A percentile compares a stretch with the other conserved stretches of the same genome.
Evolutionary conservation across 2,329 filamentous ascomycete genomes (phyloP).

Genomic region (Colletotrichum godetiae): DNA sequence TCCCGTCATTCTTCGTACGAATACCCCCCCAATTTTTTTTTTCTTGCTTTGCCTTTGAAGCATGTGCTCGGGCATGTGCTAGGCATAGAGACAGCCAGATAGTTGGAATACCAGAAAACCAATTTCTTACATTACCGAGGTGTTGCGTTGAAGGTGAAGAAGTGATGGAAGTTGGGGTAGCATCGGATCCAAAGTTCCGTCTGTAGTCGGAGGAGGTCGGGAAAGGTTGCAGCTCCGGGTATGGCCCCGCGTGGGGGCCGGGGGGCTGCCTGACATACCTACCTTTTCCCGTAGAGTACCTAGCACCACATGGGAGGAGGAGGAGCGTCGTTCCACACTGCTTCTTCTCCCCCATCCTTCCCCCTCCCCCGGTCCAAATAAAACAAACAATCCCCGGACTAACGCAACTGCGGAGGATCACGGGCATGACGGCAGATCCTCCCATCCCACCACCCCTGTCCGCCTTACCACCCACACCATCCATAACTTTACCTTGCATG

Average conservation of each 20-base stretch:
- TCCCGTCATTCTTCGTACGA: conserved; percentile 12
- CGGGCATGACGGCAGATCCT: neutral
- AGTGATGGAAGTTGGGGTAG: neutral
- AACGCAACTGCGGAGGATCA: neutral
- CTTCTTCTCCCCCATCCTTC: too few species aligned
- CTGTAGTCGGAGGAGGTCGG: neutral
- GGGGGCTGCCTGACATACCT: neutral
- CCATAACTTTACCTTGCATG: neutral
- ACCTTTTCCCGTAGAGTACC: too few species aligned
- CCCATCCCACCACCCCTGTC: neutral
- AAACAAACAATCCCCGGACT: neutral
- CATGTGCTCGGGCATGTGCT: neutral
- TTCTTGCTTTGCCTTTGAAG: neutral
- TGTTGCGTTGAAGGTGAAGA: neutral
- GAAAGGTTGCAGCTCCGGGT: neutral
- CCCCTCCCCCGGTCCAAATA: neutral
- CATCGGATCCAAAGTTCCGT: neutral
- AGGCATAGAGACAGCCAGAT: neutral
- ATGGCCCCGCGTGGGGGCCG: neutral
- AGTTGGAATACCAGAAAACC: conserved; percentile 2
- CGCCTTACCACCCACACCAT: neutral
- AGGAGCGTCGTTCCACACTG: neutral
- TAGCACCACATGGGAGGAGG: neutral
- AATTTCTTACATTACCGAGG: neutral
- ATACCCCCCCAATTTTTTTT: conserved; percentile 29